phyloP scores from a whole-genome alignment of 768 basidiomycete species.

The Mycena capillaripes region DNA sequence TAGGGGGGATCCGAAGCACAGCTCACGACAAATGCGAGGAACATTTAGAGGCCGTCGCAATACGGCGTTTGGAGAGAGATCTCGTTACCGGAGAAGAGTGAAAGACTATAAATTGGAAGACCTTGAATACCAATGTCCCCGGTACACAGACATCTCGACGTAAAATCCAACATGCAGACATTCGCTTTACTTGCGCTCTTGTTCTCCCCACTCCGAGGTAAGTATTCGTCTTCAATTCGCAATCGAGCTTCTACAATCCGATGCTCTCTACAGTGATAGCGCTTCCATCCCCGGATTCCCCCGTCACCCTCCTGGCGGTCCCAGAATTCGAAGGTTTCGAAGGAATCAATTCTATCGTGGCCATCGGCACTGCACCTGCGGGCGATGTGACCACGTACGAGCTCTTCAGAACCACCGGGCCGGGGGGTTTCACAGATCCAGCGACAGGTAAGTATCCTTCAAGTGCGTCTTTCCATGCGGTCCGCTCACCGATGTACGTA shows the following conservation, averaged over 20 bases:
- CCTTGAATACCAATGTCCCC: not conserved
- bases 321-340: conserved; percentile 5
- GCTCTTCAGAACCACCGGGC: not conserved
- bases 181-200: not conserved
- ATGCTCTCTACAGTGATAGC: conserved; percentile 1
- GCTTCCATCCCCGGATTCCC: conserved; percentile 6
- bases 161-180: not conserved
- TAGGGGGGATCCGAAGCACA: too few relatives aligned
- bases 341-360: not conserved
- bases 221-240: not conserved
- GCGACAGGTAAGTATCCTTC: not conserved
- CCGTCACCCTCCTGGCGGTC: conserved; percentile 3
- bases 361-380: conserved; percentile 5
- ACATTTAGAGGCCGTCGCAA: not conserved
- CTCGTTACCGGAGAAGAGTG: not conserved
- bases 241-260: too few relatives aligned
- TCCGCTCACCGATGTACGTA: not conserved
- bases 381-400: conserved; percentile 13
- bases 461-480: too few relatives aligned
- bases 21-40: too few relatives aligned
- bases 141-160: not conserved
- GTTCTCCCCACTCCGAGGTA: not conserved
- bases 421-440: not conserved
- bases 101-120: conserved; percentile 1
- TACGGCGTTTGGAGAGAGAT: not conserved